A percentile compares a stretch with the other conserved stretches of the same genome.
These are phyloP conservation scores for Mercurialis annua DNA, from an alignment of 345 rosid genomes.

Conservation along the genomic window DNA sequence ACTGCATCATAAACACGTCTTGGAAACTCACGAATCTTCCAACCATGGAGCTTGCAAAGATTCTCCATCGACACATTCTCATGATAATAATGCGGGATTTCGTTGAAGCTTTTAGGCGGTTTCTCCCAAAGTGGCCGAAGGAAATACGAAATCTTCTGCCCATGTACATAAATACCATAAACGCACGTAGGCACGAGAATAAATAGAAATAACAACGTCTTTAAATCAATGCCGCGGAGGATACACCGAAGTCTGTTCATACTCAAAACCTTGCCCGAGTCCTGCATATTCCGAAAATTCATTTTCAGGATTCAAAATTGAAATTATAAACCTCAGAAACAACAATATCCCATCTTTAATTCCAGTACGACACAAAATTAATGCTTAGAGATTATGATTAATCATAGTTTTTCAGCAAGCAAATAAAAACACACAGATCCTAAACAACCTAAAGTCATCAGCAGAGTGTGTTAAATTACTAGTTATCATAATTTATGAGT, in stretches of 20 bases:
- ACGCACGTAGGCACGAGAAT: conserved; percentile 67
- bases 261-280: conserved; percentile 67
- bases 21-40: conserved; percentile 81
- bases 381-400: background rate
- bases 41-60: conserved; percentile 81
- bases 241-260: conserved; percentile 87
- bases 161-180: conserved; percentile 59
- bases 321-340: conserved; percentile 7
- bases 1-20: conserved; percentile 84
- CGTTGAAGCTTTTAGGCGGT: conserved; percentile 73
- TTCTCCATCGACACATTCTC: conserved; percentile 77
- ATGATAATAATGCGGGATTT: conserved; percentile 75
- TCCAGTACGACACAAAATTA: background rate
- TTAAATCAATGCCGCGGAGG: conserved; percentile 85
- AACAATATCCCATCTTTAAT: background rate
- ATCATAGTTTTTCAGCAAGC: background rate
- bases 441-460: background rate
- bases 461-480: background rate
- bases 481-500: background rate
- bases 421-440: background rate
- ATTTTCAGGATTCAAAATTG: background rate
- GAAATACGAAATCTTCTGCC: conserved; percentile 79
- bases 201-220: conserved; percentile 58
- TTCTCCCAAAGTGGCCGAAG: conserved; percentile 84
- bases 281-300: conserved; percentile 44